A percentile compares a stretch with the other conserved stretches of the same genome.
Conservation (phyloP, 352 stramenopile genomes). For the Phytopythium kandeliae region DNA sequence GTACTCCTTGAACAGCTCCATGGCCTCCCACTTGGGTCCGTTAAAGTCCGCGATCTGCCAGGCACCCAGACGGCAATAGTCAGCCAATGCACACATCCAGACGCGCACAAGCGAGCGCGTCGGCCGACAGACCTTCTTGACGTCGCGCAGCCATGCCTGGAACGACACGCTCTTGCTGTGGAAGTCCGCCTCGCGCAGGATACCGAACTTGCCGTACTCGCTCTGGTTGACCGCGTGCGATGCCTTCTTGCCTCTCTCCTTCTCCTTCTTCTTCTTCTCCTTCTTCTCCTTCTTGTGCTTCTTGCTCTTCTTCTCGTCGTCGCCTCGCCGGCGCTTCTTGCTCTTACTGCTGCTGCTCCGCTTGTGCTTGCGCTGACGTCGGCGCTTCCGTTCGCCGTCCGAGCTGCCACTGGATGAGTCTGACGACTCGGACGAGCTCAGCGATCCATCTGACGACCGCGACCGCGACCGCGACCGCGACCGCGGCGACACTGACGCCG, state of each 20-base stretch:
- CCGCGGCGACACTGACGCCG: slow-evolving; percentile 10
- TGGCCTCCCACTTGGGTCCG: slow-evolving; percentile 81
- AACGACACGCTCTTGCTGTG: slow-evolving; percentile 90
- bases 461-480: slow-evolving; percentile 10
- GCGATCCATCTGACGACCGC: slow-evolving; percentile 26
- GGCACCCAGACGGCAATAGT: neutral
- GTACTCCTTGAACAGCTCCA: slow-evolving; percentile 91
- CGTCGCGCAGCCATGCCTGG: slow-evolving; percentile 91
- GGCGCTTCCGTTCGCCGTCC: slow-evolving; percentile 10
- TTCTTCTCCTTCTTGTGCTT: slow-evolving; percentile 96
- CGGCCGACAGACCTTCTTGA: slow-evolving; percentile 95
- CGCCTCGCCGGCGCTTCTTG: too few relatives aligned
- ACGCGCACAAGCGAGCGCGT: neutral
- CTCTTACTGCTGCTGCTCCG: slow-evolving; percentile 12
- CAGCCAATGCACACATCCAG: neutral
- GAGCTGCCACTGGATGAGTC: slow-evolving; percentile 15
- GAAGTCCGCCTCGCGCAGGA: slow-evolving; percentile 91
- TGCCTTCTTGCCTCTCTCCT: slow-evolving; percentile 8
- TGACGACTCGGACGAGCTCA: slow-evolving; percentile 23
- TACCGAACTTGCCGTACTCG: slow-evolving; percentile 96
- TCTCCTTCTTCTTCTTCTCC: slow-evolving; percentile 58
- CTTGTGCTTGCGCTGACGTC: slow-evolving; percentile 11
- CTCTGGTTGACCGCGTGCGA: slow-evolving; percentile 81
- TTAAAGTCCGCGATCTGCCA: slow-evolving; percentile 71
- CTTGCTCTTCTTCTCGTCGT: slow-evolving; percentile 44